phyloP scores from a whole-genome alignment of 306 rosid genomes.

The Rubus idaeus region DNA sequence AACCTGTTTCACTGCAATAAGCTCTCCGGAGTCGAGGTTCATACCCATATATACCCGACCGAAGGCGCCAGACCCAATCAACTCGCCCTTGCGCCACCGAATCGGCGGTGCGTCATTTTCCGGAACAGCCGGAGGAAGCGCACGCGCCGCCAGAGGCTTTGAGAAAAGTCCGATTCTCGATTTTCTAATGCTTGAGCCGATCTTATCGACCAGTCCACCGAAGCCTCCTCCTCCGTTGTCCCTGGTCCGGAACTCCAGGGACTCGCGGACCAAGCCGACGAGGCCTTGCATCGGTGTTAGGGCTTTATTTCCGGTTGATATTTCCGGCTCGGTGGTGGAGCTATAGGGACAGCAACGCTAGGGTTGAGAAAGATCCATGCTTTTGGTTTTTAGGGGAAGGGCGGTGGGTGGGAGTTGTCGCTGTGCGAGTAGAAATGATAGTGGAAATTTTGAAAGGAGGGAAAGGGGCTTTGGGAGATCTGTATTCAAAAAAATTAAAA shows the following conservation, averaged over 20 bases:
- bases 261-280: slow-evolving; percentile 79
- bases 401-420: neutral
- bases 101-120: slow-evolving; percentile 49
- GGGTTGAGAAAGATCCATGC: slow-evolving; percentile 30
- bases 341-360: slow-evolving; percentile 6
- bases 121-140: slow-evolving; percentile 37
- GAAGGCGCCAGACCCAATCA: slow-evolving; percentile 89
- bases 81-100: slow-evolving; percentile 90
- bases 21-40: slow-evolving; percentile 97
- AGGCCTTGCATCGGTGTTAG: slow-evolving; percentile 61
- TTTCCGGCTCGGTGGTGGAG: neutral
- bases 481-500: slow-evolving; percentile 28
- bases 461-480: slow-evolving; percentile 25
- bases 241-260: slow-evolving; percentile 53
- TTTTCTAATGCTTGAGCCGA: slow-evolving; percentile 73
- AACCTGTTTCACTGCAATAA: slow-evolving; percentile 87
- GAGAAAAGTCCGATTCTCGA: slow-evolving; percentile 67
- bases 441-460: slow-evolving; percentile 33
- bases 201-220: slow-evolving; percentile 65
- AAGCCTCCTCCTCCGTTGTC: slow-evolving; percentile 38
- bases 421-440: neutral
- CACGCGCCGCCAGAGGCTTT: slow-evolving; percentile 36
- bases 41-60: slow-evolving; percentile 92
- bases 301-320: neutral
- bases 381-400: neutral